Evolutionary conservation across 2,329 filamentous ascomycete species (phyloP).

Genomic region (Curvularia lunata): DNA sequence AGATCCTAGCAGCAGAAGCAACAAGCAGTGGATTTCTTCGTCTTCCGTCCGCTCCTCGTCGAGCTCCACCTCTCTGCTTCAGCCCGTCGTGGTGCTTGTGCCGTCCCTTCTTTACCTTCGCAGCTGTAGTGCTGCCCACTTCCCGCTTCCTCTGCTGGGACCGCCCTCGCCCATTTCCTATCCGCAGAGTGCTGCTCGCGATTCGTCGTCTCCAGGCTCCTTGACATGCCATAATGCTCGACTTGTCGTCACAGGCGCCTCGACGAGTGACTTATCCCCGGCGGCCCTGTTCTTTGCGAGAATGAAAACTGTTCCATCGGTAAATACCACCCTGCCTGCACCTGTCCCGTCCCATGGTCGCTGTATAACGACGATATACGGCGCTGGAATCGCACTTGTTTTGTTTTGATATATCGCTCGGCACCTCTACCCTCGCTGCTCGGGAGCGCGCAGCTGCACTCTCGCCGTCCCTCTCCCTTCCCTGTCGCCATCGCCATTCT

Average conservation of each 20-base stretch:
- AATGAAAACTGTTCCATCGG: conserved; percentile 57
- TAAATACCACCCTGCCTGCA: conserved; percentile 38
- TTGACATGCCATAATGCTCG: conserved; percentile 52
- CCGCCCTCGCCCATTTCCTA: conserved; percentile 27
- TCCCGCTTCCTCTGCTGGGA: conserved; percentile 26
- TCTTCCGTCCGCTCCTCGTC: conserved; percentile 38
- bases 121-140: conserved; percentile 30
- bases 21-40: conserved; percentile 44
- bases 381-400: conserved; percentile 32
- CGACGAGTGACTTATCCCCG: conserved; percentile 48
- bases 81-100: conserved; percentile 36
- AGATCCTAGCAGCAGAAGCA: conserved; percentile 42
- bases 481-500: conserved; percentile 25
- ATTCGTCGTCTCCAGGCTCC: conserved; percentile 34
- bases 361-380: conserved; percentile 9
- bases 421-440: conserved; percentile 26
- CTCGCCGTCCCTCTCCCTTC: conserved; percentile 31
- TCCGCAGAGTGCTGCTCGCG: conserved; percentile 30
- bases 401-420: conserved; percentile 39
- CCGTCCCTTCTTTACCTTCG: conserved; percentile 26
- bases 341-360: conserved; percentile 23
- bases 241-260: conserved; percentile 45
- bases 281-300: conserved; percentile 48
- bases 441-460: conserved; percentile 35
- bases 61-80: conserved; percentile 39